These are phyloP conservation scores for Cystoisospora suis DNA, from an alignment of 169 alveolate genomes.

Conservation along the genomic window DNA sequence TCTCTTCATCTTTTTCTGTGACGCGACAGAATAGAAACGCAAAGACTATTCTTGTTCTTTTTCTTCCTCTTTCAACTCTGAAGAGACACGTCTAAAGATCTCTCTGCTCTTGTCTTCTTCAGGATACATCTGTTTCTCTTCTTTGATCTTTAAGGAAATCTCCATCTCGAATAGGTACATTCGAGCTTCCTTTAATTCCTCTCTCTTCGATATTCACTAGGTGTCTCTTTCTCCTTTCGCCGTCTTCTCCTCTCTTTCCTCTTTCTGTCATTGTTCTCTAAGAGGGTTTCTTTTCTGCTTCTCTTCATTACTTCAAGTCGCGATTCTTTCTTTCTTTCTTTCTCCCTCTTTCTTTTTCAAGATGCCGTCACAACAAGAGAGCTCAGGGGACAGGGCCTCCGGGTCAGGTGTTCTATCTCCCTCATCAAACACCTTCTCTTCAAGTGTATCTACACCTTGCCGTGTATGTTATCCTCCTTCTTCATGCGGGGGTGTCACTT, in stretches of 20 bases:
- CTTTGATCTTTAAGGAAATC: no score
- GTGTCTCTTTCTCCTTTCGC: neutral
- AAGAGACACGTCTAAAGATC: neutral
- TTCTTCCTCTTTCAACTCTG: neutral
- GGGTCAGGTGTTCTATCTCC: neutral
- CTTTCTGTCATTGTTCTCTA: neutral
- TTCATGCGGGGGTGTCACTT: no score
- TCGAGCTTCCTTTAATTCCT: neutral
- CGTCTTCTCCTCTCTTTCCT: neutral
- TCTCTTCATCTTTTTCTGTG: neutral
- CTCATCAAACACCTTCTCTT: neutral
- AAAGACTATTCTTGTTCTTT: neutral
- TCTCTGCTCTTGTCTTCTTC: no score
- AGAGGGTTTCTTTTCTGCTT: neutral
- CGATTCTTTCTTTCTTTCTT: neutral
- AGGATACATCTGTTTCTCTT: no score
- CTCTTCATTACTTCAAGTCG: neutral
- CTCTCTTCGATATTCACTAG: neutral
- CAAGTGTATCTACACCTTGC: slow-evolving; percentile 19
- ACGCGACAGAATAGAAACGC: neutral
- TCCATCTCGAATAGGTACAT: no score
- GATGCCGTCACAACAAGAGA: neutral
- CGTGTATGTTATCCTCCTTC: neutral
- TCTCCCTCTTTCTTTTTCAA: neutral
- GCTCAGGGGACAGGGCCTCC: neutral